These are phyloP conservation scores for Articulospora tetracladia DNA, from an alignment of 495 filamentous ascomycete species.

Conservation along the genomic window DNA sequence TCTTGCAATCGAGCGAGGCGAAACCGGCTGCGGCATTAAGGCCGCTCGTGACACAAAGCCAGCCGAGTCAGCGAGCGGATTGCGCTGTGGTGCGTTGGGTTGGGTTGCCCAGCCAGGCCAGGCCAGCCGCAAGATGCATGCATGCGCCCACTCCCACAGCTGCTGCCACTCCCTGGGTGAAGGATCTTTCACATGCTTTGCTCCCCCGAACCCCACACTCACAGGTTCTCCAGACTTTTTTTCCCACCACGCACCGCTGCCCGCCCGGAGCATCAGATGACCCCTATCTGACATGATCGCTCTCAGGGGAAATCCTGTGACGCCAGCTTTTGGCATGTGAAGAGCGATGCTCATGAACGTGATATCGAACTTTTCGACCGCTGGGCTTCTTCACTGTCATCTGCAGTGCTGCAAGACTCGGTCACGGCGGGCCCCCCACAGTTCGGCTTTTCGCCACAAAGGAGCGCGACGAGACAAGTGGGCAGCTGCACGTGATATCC, in stretches of 20 bases:
- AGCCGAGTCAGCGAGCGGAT: too few relatives aligned
- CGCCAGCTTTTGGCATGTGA: constrained; percentile 5
- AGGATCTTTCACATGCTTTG: background rate
- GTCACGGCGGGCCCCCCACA: background rate
- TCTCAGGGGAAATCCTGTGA: background rate
- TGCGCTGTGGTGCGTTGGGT: too few relatives aligned
- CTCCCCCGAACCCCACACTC: background rate
- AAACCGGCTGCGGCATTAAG: too few relatives aligned
- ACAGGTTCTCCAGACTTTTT: constrained; percentile 8
- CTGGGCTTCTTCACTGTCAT: background rate
- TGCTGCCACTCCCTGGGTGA: too few relatives aligned
- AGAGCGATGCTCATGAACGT: constrained; percentile 1
- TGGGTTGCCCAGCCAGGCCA: too few relatives aligned
- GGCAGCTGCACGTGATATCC: background rate
- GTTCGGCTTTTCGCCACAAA: constrained; percentile 6
- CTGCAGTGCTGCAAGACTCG: background rate
- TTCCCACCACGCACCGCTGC: background rate
- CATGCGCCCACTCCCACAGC: too few relatives aligned
- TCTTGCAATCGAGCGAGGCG: too few relatives aligned
- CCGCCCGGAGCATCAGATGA: constrained; percentile 3
- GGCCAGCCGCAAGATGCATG: background rate
- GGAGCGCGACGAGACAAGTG: background rate
- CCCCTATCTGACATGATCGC: background rate
- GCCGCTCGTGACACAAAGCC: too few relatives aligned
- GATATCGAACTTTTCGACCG: background rate